Evolutionary conservation across 352 stramenopile species (phyloP).

Genomic region (Albugo candida): DNA sequence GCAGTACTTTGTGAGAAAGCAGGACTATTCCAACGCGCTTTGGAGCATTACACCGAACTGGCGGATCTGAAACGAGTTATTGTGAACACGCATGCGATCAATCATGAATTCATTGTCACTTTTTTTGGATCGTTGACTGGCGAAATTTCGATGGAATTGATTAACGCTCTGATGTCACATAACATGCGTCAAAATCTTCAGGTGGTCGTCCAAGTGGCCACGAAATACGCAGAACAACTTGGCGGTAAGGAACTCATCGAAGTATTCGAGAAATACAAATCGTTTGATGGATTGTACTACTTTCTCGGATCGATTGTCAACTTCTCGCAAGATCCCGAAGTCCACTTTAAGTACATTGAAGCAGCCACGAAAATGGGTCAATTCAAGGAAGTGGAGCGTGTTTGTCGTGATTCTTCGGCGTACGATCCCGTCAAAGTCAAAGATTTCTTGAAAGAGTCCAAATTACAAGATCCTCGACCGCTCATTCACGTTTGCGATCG

Average conservation of each 20-base stretch:
- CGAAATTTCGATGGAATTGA: constrained; percentile 94
- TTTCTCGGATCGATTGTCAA: constrained; percentile 98
- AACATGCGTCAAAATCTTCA: constrained; percentile 97
- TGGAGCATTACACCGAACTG: constrained; percentile 98
- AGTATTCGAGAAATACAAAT: constrained; percentile 99
- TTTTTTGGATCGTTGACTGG: constrained; percentile 98
- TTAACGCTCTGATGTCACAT: constrained; percentile 97
- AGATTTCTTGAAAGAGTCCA: constrained; percentile 98
- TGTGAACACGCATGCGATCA: constrained; percentile 83
- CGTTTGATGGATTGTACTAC: constrained; percentile 97
- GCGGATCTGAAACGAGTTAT: constrained; percentile 93
- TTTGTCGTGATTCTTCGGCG: constrained; percentile 99
- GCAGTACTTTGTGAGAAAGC: constrained; percentile 96
- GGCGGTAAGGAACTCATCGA: constrained; percentile 90
- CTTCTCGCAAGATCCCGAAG: constrained; percentile 92
- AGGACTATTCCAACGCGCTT: constrained; percentile 95
- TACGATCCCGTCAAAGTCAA: constrained; percentile 99
- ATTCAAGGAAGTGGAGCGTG: constrained; percentile 98
- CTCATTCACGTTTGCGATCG: constrained; percentile 99
- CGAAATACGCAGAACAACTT: constrained; percentile 88
- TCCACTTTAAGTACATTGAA: constrained; percentile 99
- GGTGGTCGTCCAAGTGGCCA: constrained; percentile 97
- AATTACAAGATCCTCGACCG: constrained; percentile 95
- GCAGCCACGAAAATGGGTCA: constrained; percentile 98
- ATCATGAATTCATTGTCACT: constrained; percentile 96